phyloP scores from a whole-genome alignment of 306 rosid species.

The Rubus parviflorus region DNA sequence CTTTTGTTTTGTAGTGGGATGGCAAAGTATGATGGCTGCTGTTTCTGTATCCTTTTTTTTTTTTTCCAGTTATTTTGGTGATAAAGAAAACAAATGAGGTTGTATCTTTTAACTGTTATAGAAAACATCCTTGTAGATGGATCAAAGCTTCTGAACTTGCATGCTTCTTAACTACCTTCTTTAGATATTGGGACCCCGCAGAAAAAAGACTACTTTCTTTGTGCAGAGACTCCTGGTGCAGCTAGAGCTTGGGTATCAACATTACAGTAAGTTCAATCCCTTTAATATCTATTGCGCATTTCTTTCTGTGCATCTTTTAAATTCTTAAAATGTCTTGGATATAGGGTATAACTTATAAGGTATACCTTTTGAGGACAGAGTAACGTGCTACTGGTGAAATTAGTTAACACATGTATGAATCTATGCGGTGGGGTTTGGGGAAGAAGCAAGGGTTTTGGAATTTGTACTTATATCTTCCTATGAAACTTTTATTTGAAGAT shows the following conservation, averaged over 20 bases:
- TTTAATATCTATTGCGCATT: background rate
- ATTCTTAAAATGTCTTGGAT: background rate
- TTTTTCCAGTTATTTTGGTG: constrained; percentile 12
- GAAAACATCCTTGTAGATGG: background rate
- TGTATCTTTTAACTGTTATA: background rate
- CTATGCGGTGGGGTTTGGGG: background rate
- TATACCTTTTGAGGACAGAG: background rate
- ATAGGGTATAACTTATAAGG: background rate
- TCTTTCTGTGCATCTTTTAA: background rate
- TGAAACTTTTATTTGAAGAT: background rate
- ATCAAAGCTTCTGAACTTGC: constrained; percentile 6
- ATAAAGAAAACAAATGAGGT: background rate
- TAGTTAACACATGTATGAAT: background rate
- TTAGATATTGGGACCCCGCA: constrained; percentile 96
- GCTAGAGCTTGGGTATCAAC: constrained; percentile 99
- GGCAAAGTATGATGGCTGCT: constrained; percentile 95
- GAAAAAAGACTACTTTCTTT: constrained; percentile 93
- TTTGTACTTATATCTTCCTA: too few species aligned
- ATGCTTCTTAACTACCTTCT: constrained; percentile 43
- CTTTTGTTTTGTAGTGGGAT: constrained; percentile 57
- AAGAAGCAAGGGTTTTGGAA: background rate
- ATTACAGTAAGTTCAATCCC: constrained; percentile 69
- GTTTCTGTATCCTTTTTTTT: constrained; percentile 80
- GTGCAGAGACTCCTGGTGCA: constrained; percentile 98
- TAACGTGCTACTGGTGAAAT: background rate